Conservation (phyloP, 1,139 yeast species). For the Taphrina betulina region DNA sequence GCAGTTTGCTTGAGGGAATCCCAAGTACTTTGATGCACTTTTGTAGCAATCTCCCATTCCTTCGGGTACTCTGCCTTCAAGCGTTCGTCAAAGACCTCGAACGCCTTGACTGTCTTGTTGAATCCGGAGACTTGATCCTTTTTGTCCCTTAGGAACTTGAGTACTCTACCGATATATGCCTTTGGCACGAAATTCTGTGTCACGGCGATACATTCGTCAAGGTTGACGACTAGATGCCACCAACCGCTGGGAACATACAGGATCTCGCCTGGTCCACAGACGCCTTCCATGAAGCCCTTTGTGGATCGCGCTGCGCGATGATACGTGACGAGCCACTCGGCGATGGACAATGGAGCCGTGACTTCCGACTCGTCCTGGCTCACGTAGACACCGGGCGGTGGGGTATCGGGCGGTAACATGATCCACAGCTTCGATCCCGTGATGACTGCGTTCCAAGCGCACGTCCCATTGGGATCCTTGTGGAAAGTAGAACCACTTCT, state of each 20-base stretch:
- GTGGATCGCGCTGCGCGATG: slow-evolving; percentile 58
- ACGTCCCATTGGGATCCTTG: slow-evolving; percentile 85
- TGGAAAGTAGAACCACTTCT: slow-evolving; percentile 87
- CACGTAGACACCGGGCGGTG: slow-evolving; percentile 80
- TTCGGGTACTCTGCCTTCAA: slow-evolving; percentile 9
- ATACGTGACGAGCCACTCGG: slow-evolving; percentile 87
- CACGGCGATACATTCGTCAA: slow-evolving; percentile 74
- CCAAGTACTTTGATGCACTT: slow-evolving; percentile 2
- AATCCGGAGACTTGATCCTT: slow-evolving; percentile 78
- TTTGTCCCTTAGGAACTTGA: slow-evolving; percentile 66
- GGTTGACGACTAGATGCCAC: slow-evolving; percentile 91
- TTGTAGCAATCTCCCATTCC: slow-evolving; percentile 10
- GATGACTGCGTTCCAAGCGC: slow-evolving; percentile 84
- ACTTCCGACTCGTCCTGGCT: slow-evolving; percentile 82
- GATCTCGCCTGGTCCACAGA: slow-evolving; percentile 79
- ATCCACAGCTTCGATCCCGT: slow-evolving; percentile 81
- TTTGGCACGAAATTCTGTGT: slow-evolving; percentile 85
- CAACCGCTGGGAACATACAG: slow-evolving; percentile 90
- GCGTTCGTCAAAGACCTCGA: slow-evolving; percentile 13
- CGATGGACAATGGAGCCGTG: slow-evolving; percentile 84
- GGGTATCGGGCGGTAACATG: slow-evolving; percentile 72
- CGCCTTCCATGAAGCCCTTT: slow-evolving; percentile 58
- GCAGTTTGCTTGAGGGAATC: background rate
- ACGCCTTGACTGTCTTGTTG: background rate
- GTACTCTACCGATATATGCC: slow-evolving; percentile 53